phyloP scores from a whole-genome alignment of 2,329 filamentous ascomycete species.

The Aspergillus japonicus region DNA sequence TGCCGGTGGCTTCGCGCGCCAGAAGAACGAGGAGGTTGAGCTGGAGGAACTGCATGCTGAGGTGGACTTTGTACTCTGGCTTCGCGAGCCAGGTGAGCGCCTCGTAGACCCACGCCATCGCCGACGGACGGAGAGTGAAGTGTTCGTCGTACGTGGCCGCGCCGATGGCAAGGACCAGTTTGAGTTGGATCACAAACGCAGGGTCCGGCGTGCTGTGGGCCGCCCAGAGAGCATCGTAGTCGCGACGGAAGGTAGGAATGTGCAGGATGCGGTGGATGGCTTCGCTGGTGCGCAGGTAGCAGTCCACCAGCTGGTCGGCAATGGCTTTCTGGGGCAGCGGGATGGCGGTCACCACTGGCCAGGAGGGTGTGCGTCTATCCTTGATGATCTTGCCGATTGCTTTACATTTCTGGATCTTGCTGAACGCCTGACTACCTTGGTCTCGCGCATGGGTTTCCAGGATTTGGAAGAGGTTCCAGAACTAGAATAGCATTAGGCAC shows the following conservation, averaged over 20 bases:
- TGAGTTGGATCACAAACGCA: conserved; percentile 56
- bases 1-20: conserved; percentile 30
- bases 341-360: conserved; percentile 45
- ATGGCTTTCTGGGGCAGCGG: conserved; percentile 47
- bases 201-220: conserved; percentile 29
- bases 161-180: conserved; percentile 60
- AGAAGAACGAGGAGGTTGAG: conserved; percentile 35
- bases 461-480: conserved; percentile 39
- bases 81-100: conserved; percentile 10
- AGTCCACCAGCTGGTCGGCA: conserved; percentile 52
- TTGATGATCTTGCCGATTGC: conserved; percentile 55
- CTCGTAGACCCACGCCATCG: conserved; percentile 48
- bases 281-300: conserved; percentile 58
- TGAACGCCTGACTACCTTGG: conserved; percentile 37
- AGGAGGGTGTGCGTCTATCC: conserved; percentile 46
- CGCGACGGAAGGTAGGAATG: conserved; percentile 54
- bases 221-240: conserved; percentile 56
- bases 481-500: conserved; percentile 12
- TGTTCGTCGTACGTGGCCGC: conserved; percentile 50
- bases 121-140: conserved; percentile 51
- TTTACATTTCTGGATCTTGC: conserved; percentile 53
- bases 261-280: conserved; percentile 58
- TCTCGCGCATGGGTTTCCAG: conserved; percentile 45
- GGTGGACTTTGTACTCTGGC: conserved; percentile 28
- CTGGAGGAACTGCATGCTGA: conserved; percentile 28